phyloP scores from a whole-genome alignment of 2,329 filamentous ascomycete genomes.

The Tricladium varicosporioides region DNA sequence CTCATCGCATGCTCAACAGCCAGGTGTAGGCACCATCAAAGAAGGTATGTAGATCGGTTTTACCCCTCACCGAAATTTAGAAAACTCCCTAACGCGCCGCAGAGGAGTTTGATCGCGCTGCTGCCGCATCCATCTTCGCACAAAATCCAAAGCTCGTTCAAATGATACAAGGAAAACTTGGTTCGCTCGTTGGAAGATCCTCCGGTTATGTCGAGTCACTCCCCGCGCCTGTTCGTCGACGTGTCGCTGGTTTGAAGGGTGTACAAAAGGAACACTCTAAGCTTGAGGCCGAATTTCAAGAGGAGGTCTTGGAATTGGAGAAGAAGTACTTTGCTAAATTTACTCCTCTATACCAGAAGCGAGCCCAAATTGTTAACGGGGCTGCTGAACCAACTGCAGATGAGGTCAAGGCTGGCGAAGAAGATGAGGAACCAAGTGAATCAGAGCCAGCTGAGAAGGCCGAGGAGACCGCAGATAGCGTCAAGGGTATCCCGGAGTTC shows the following conservation, averaged over 20 bases:
- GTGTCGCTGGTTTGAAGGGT: conserved; percentile 92
- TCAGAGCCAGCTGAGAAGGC: conserved; percentile 48
- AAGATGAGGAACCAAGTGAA: conserved; percentile 61
- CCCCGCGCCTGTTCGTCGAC: conserved; percentile 82
- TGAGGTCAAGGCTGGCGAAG: conserved; percentile 84
- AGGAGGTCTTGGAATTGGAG: conserved; percentile 95
- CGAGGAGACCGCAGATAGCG: conserved; percentile 48
- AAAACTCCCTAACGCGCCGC: conserved; percentile 25
- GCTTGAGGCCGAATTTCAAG: conserved; percentile 96
- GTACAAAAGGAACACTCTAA: conserved; percentile 99
- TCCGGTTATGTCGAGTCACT: conserved; percentile 98
- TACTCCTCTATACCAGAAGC: conserved; percentile 94
- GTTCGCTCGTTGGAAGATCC: conserved; percentile 87
- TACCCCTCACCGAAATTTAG: conserved; percentile 30
- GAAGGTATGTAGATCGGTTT: conserved; percentile 68
- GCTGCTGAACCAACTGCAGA: conserved; percentile 78
- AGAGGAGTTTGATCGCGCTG: conserved; percentile 89
- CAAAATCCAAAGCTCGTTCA: conserved; percentile 92
- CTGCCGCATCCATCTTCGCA: conserved; percentile 90
- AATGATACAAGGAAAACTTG: conserved; percentile 97
- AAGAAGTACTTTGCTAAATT: conserved; percentile 99
- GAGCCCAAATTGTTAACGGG: conserved; percentile 90
- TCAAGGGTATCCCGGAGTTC: conserved; percentile 92
- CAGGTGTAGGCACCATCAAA: conserved; percentile 90
- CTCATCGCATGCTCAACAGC: conserved; percentile 94